A percentile compares a stretch with the other conserved stretches of the same genome.
Evolutionary conservation across 352 stramenopile species (phyloP).

Genomic region (Phytophthora citrophthora): DNA sequence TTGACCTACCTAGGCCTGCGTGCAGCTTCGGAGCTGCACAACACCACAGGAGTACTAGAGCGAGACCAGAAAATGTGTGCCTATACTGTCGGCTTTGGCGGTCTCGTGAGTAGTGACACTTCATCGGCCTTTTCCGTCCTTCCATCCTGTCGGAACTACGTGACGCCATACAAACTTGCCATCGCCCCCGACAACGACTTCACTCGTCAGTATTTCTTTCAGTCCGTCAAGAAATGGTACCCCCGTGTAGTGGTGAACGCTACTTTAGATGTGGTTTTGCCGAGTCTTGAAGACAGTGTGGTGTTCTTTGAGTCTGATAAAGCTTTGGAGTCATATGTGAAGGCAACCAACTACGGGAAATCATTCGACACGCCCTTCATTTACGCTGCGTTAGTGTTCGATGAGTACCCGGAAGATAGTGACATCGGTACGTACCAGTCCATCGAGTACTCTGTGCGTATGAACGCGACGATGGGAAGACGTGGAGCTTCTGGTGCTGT

Average conservation of each 20-base stretch:
- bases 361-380: conserved; percentile 47
- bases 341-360: conserved; percentile 51
- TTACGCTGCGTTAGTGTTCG: conserved; percentile 69
- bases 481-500: conserved; percentile 28
- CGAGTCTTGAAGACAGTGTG: conserved; percentile 64
- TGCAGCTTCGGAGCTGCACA: conserved; percentile 39
- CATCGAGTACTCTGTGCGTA: conserved; percentile 69
- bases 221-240: conserved; percentile 62
- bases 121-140: conserved; percentile 47
- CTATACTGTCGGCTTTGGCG: conserved; percentile 36
- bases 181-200: conserved; percentile 64
- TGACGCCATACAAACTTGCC: conserved; percentile 57
- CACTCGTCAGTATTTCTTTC: conserved; percentile 69
- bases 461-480: conserved; percentile 58
- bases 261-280: conserved; percentile 34
- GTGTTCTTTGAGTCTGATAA: conserved; percentile 62
- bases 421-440: conserved; percentile 52
- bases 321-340: conserved; percentile 56
- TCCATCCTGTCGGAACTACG: conserved; percentile 31
- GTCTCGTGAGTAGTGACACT: conserved; percentile 43
- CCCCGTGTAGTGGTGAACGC: conserved; percentile 36
- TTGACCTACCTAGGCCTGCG: conserved; percentile 52
- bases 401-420: conserved; percentile 44
- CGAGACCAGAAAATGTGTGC: conserved; percentile 23
- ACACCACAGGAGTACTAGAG: conserved; percentile 17